Conservation (phyloP, 2,329 filamentous ascomycete genomes). For the Podosphaera fusca region DNA sequence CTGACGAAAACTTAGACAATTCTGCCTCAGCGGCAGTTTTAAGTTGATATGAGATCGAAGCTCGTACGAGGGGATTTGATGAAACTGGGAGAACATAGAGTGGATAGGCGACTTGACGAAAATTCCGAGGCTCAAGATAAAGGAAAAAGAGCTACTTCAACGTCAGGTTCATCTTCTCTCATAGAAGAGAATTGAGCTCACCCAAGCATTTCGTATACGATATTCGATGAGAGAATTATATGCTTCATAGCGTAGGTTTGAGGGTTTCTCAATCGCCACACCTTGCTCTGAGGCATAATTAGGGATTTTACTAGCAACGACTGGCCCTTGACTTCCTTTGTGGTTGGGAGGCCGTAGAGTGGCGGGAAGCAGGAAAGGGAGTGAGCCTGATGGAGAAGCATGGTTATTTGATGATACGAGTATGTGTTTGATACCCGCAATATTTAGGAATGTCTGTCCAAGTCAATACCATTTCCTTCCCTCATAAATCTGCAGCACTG, state of each 20-base stretch:
- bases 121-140: conserved; percentile 52
- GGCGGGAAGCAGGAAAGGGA: conserved; percentile 61
- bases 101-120: conserved; percentile 34
- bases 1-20: conserved; percentile 38
- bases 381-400: conserved; percentile 66
- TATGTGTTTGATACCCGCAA: conserved; percentile 44
- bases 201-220: conserved; percentile 68
- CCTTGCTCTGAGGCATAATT: conserved; percentile 39
- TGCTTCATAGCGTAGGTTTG: conserved; percentile 33
- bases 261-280: conserved; percentile 22
- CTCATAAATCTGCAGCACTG: conserved; percentile 13
- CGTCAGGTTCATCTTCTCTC: background rate
- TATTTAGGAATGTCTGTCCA: conserved; percentile 55
- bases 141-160: conserved; percentile 46
- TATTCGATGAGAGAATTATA: conserved; percentile 60
- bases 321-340: conserved; percentile 19
- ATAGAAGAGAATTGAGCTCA: conserved; percentile 18
- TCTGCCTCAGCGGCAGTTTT: conserved; percentile 51
- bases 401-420: conserved; percentile 66
- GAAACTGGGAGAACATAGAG: conserved; percentile 53
- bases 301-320: conserved; percentile 42
- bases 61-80: conserved; percentile 35
- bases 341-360: conserved; percentile 10
- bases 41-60: conserved; percentile 40
- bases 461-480: conserved; percentile 1